Percentiles rank a stretch among this genome's conserved stretches.
Evolutionary conservation across 768 basidiomycete genomes (phyloP).

Genomic region (Trametes maxima): DNA sequence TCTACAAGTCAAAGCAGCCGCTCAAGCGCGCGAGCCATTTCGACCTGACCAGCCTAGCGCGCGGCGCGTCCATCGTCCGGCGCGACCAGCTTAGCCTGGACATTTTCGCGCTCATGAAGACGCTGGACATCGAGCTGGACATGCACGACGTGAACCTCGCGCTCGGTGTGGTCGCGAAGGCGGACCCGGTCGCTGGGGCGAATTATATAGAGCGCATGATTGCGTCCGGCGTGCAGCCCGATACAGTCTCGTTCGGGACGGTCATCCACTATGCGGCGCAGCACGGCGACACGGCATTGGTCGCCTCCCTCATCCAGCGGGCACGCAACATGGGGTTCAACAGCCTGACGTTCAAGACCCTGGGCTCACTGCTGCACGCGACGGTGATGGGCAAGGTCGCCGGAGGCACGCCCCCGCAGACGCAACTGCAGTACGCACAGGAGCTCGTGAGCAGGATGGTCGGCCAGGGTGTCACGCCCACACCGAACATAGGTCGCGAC

Average conservation of each 20-base stretch:
- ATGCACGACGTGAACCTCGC: constrained; percentile 66
- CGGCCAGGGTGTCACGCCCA: constrained; percentile 39
- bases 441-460: constrained; percentile 43
- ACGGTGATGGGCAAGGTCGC: constrained; percentile 32
- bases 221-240: constrained; percentile 49
- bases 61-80: constrained; percentile 62
- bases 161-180: constrained; percentile 53
- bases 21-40: constrained; percentile 49
- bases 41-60: constrained; percentile 60
- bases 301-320: constrained; percentile 43
- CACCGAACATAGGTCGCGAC: constrained; percentile 52
- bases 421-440: constrained; percentile 46
- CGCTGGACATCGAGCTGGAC: constrained; percentile 58
- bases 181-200: constrained; percentile 49
- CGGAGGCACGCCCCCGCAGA: constrained; percentile 24
- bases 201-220: constrained; percentile 55
- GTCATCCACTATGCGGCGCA: constrained; percentile 59
- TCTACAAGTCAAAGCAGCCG: constrained; percentile 46
- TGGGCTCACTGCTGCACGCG: constrained; percentile 50
- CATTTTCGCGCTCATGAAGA: constrained; percentile 48
- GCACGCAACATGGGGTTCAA: constrained; percentile 40
- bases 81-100: constrained; percentile 48
- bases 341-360: constrained; percentile 49
- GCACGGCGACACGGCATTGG: constrained; percentile 47
- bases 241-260: constrained; percentile 59